These are phyloP conservation scores for Lizonia empirigonia DNA, from an alignment of 2,329 filamentous ascomycete species.

Conservation along the genomic window DNA sequence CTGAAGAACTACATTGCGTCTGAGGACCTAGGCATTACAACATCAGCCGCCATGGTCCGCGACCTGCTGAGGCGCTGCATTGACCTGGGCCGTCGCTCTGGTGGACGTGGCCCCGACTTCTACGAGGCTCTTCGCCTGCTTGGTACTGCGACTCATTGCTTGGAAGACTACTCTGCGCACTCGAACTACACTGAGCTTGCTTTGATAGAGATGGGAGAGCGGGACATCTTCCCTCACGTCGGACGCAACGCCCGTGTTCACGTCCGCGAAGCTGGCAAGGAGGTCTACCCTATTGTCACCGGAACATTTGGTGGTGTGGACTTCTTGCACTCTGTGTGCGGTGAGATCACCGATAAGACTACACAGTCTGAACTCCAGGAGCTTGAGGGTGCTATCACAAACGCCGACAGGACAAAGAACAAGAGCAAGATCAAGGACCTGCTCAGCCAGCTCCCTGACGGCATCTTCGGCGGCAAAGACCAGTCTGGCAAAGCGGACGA, in stretches of 20 bases:
- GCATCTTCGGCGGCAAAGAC: slow-evolving; percentile 76
- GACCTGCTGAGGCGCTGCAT: slow-evolving; percentile 75
- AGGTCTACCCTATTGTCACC: slow-evolving; percentile 82
- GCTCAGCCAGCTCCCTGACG: slow-evolving; percentile 79
- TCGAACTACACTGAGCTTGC: slow-evolving; percentile 92
- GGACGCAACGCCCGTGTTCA: slow-evolving; percentile 74
- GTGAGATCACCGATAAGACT: slow-evolving; percentile 82
- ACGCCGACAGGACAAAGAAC: slow-evolving; percentile 66
- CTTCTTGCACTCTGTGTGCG: slow-evolving; percentile 86
- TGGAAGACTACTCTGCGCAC: slow-evolving; percentile 89
- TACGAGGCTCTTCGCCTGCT: slow-evolving; percentile 85
- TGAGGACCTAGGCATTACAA: slow-evolving; percentile 77
- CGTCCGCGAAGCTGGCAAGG: slow-evolving; percentile 67
- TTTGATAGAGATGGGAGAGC: slow-evolving; percentile 83
- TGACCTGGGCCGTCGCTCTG: slow-evolving; percentile 78
- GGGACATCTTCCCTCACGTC: slow-evolving; percentile 83
- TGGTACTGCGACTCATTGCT: slow-evolving; percentile 86
- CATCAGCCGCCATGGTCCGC: slow-evolving; percentile 77
- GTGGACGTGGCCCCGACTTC: slow-evolving; percentile 73
- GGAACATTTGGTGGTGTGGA: slow-evolving; percentile 95
- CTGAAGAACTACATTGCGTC: slow-evolving; percentile 96
- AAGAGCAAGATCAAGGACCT: slow-evolving; percentile 79
- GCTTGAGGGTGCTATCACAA: slow-evolving; percentile 79
- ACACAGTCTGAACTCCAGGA: slow-evolving; percentile 90
- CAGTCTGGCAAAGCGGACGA: slow-evolving; percentile 78